Evolutionary conservation across 768 basidiomycete species (phyloP), one percentile per base, ranked within the genome.

Genomic region (Pisolithus sp.): DNA sequence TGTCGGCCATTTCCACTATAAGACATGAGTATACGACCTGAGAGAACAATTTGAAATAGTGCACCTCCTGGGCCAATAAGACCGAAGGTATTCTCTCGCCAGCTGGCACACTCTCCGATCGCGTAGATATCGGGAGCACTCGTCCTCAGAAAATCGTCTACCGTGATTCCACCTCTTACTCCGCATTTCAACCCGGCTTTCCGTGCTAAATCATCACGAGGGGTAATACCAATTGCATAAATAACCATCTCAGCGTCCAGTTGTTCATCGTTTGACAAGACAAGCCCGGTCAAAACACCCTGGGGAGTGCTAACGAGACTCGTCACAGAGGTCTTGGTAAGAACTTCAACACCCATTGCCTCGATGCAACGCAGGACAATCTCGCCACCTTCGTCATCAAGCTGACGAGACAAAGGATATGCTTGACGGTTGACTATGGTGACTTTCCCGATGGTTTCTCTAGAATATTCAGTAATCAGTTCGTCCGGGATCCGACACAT

Each of bases 21-120:
- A 31, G 7, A n/a, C 26, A 40, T 17, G 40, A 39, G 18, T 15
- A 15, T 48, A 51, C 15, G 46, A 38, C 17, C 39, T 30, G 17
- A 36, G 4, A 18, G 30, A 12, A 37, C 12, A 41, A 34, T 28
- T 30, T 12, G 38, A 20, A 49, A 36, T 15, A 17, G 5, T 61
- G 61, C 56, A 73, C 75, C 74, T 38, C 86, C 85, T n/a, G 86
- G 86, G 2, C 78, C 85, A 58, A 88, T 85, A 9, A 89, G 70
- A 3, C 86, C 86, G 57, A 85, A 88, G n/a, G 76, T 80, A 38
- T 84, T 79, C 2, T 74, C 77, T 48, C 68, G 72, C 84, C 84
- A 89, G 45, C 72, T 74, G 1, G 85, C 85, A 60, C 87, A 89
- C 64, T 88, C 87, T 5, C 87, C 87, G 45, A 89, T 82, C 6